These are phyloP conservation scores for Hypoxylon fuscum DNA, from an alignment of 495 filamentous ascomycete species.

Conservation along the genomic window DNA sequence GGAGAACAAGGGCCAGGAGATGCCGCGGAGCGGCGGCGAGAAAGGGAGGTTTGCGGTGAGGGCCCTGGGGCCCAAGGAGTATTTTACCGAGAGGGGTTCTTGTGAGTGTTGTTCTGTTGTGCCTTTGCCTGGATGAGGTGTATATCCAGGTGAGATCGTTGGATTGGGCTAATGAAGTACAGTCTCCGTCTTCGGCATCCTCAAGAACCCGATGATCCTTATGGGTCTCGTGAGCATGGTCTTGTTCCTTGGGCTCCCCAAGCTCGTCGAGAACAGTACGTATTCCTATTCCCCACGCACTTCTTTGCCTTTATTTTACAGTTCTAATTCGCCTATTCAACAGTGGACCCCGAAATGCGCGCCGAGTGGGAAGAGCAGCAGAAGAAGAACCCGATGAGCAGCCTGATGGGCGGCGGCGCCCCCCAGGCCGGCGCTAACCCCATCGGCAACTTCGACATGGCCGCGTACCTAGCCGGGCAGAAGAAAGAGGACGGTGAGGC, in stretches of 20 bases:
- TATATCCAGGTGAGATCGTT: too few species aligned
- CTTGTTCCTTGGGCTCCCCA: constrained; percentile 88
- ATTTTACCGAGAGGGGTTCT: constrained; percentile 73
- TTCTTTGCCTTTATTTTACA: not conserved
- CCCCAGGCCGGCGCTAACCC: constrained; percentile 52
- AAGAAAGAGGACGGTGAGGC: constrained; percentile 44
- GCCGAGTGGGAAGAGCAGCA: constrained; percentile 93
- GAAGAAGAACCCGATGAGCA: constrained; percentile 72
- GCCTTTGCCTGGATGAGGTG: not conserved
- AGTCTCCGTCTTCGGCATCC: constrained; percentile 69
- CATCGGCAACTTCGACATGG: constrained; percentile 83
- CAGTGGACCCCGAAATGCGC: constrained; percentile 94
- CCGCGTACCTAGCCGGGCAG: constrained; percentile 77
- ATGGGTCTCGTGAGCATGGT: constrained; percentile 82
- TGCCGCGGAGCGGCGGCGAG: constrained; percentile 48
- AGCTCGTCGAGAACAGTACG: constrained; percentile 95
- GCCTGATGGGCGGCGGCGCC: constrained; percentile 56
- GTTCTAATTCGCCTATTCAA: not conserved
- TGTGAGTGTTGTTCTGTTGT: constrained; percentile 65
- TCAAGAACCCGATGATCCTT: constrained; percentile 95
- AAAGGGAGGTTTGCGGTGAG: constrained; percentile 64
- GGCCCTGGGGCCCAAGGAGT: constrained; percentile 70
- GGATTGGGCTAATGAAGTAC: constrained; percentile 3
- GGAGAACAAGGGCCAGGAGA: constrained; percentile 78
- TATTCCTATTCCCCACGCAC: constrained; percentile 37